phyloP scores from a whole-genome alignment of 441 rosid species.

The Mallotus japonicus region DNA sequence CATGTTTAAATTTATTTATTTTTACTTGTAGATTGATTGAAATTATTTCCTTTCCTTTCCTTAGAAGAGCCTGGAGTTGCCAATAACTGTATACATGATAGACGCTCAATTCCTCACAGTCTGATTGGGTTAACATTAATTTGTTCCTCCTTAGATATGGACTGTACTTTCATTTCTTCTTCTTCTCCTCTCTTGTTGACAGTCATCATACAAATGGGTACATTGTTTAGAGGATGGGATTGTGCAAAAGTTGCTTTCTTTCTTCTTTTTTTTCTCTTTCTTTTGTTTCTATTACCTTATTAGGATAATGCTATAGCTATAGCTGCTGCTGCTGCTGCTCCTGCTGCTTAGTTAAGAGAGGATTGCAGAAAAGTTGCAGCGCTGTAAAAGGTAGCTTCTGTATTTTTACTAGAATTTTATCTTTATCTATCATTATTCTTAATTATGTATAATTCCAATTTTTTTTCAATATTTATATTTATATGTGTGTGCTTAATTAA shows the following conservation, averaged over 20 bases:
- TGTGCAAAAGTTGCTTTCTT: constrained; percentile 32
- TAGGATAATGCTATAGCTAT: constrained; percentile 42
- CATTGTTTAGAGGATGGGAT: constrained; percentile 36
- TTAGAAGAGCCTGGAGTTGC: constrained; percentile 27
- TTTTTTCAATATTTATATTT: no score
- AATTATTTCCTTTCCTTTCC: constrained; percentile 13
- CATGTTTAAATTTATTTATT: neutral
- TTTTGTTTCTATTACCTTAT: constrained; percentile 40
- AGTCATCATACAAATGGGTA: constrained; percentile 34
- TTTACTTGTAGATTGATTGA: neutral
- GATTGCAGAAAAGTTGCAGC: constrained; percentile 57
- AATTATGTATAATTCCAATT: no score
- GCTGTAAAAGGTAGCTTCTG: constrained; percentile 65
- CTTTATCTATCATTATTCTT: constrained; percentile 9
- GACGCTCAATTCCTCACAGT: constrained; percentile 26
- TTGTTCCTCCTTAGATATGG: constrained; percentile 26
- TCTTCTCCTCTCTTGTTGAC: constrained; percentile 39
- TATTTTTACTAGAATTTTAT: constrained; percentile 38
- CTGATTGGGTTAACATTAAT: constrained; percentile 28
- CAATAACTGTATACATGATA: constrained; percentile 25
- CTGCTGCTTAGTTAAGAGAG: constrained; percentile 34
- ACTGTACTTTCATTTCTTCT: constrained; percentile 35
- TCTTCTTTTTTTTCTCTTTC: constrained; percentile 16
- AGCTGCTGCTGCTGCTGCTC: constrained; percentile 29
- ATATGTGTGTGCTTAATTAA: neutral